Evolutionary conservation across 2,329 filamentous ascomycete species (phyloP).

Genomic region (Xylariaceae sp.): DNA sequence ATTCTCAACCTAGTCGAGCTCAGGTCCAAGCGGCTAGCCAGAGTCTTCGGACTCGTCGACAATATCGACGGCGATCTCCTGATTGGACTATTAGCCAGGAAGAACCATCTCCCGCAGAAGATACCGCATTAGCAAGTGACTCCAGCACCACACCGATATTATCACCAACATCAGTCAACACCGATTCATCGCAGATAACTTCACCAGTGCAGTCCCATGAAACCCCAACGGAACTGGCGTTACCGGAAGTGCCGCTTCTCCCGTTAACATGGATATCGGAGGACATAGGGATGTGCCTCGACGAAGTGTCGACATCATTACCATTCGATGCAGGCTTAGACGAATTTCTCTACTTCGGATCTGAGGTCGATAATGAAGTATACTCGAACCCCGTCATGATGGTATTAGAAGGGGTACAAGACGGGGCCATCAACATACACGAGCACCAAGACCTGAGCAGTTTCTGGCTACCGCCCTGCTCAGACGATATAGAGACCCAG

Average conservation of each 20-base stretch:
- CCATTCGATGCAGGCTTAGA: not conserved
- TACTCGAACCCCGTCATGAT: not conserved
- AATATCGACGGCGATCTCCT: not conserved
- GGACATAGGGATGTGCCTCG: not conserved
- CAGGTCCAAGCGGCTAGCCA: not conserved
- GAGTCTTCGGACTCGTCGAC: not conserved
- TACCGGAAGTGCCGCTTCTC: not conserved
- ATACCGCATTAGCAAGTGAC: not conserved
- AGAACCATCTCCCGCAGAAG: not conserved
- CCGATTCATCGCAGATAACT: not conserved
- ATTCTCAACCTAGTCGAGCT: not conserved
- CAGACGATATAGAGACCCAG: not conserved
- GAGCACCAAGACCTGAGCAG: not conserved
- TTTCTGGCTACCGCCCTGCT: not conserved
- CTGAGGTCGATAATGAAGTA: not conserved
- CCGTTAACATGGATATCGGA: not conserved
- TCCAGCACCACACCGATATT: not conserved
- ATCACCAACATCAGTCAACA: not conserved
- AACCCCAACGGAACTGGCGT: not conserved
- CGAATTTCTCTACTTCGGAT: not conserved
- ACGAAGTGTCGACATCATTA: not conserved
- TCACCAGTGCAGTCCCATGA: not conserved
- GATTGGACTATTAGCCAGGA: not conserved
- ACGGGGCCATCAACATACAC: not conserved
- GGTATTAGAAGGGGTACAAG: not conserved